These are phyloP conservation scores for Rugonectria rugulosa DNA, from an alignment of 2,329 filamentous ascomycete genomes.

Conservation along the genomic window DNA sequence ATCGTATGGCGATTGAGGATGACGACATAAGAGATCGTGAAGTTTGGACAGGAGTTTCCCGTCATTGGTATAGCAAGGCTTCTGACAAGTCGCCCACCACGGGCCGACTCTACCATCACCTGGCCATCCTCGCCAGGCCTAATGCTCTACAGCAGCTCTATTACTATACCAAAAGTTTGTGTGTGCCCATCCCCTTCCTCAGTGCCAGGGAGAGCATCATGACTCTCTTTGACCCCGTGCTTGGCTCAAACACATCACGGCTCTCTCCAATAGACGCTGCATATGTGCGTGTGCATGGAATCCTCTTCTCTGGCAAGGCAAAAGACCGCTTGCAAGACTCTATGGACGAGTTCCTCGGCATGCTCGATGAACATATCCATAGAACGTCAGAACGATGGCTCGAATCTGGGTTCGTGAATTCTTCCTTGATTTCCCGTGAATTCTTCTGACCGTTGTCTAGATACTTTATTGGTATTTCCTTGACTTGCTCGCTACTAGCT, in stretches of 20 bases:
- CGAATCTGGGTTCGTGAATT: neutral
- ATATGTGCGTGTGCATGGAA: constrained; percentile 70
- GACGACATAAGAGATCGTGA: constrained; percentile 78
- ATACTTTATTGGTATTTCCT: neutral
- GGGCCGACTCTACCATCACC: constrained; percentile 85
- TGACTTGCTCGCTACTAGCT: neutral
- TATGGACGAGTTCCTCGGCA: neutral
- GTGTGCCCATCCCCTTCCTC: constrained; percentile 70
- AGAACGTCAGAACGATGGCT: neutral
- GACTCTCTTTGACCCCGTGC: constrained; percentile 70
- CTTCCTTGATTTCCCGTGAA: neutral
- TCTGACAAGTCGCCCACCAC: constrained; percentile 78
- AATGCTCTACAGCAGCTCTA: constrained; percentile 75
- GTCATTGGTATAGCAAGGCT: constrained; percentile 85
- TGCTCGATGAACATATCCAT: neutral
- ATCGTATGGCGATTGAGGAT: constrained; percentile 90
- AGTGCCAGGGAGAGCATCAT: constrained; percentile 74
- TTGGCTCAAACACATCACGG: constrained; percentile 48
- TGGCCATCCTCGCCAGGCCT: constrained; percentile 79
- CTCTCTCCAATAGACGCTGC: constrained; percentile 58
- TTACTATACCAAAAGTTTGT: constrained; percentile 75
- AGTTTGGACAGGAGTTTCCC: constrained; percentile 80
- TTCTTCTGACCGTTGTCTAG: neutral
- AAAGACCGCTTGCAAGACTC: constrained; percentile 48
- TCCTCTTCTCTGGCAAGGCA: constrained; percentile 64